Evolutionary conservation across 495 filamentous ascomycete species (phyloP).

Genomic region (Apodospora peruviana): DNA sequence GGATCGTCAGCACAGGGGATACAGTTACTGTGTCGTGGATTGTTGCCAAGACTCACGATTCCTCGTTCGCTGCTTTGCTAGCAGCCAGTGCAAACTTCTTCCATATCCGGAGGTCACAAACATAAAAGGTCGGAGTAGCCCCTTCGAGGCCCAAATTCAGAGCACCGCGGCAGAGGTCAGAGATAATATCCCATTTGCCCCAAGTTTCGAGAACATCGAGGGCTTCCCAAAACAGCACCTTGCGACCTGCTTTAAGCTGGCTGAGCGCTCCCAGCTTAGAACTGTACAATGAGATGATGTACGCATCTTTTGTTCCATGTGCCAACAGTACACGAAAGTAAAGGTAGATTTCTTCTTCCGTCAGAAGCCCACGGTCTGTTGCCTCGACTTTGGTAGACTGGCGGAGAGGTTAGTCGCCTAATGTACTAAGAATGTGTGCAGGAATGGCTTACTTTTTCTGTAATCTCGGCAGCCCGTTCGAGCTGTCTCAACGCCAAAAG

Average conservation of each 20-base stretch:
- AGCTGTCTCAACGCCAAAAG: conserved; percentile 35
- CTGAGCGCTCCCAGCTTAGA: conserved; percentile 20
- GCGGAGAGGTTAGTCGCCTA: conserved; percentile 4
- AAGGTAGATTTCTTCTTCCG: conserved; percentile 30
- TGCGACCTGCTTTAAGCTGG: conserved; percentile 26
- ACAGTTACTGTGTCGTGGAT: not conserved
- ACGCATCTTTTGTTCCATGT: conserved; percentile 26
- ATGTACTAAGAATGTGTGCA: not conserved
- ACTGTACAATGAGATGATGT: conserved; percentile 20
- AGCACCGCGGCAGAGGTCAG: conserved; percentile 24
- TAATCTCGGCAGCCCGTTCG: conserved; percentile 36
- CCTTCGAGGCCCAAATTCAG: conserved; percentile 20
- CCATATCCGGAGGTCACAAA: conserved; percentile 31
- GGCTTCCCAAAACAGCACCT: conserved; percentile 25
- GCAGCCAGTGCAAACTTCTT: conserved; percentile 24
- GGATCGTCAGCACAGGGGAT: conserved; percentile 5
- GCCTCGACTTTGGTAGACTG: conserved; percentile 18
- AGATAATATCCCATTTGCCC: conserved; percentile 29
- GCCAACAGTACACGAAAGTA: conserved; percentile 25
- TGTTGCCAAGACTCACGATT: conserved; percentile 21
- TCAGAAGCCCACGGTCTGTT: conserved; percentile 22
- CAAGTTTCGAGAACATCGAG: conserved; percentile 21
- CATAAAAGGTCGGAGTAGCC: conserved; percentile 18
- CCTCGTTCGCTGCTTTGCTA: conserved; percentile 17
- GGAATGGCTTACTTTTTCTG: conserved; percentile 25